Conservation (phyloP, 192 early-diverging fungal genomes). For the Funneliformis geosporum region DNA sequence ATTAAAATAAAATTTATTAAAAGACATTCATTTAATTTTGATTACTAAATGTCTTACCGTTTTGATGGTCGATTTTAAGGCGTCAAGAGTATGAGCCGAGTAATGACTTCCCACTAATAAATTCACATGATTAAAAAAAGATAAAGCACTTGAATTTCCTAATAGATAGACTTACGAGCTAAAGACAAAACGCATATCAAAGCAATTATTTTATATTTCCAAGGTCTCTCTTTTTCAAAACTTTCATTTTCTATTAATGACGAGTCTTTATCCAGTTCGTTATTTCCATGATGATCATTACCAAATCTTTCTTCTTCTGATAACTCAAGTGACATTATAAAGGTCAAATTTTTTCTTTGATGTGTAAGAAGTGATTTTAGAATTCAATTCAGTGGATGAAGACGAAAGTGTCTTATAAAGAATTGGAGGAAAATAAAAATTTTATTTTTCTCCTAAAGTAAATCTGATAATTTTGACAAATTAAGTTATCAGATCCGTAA, state of each 20-base stretch:
- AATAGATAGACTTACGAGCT: conserved; percentile 48
- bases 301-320: background rate
- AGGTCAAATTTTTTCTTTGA: too few relatives aligned
- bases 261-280: background rate
- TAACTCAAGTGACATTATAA: background rate
- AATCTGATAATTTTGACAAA: too few relatives aligned
- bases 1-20: conserved; percentile 2
- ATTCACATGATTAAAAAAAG: background rate
- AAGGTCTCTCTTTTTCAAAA: conserved; percentile 12
- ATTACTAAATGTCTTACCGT: conserved; percentile 44
- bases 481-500: too few relatives aligned
- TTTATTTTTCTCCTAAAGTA: too few relatives aligned
- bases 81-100: conserved; percentile 69
- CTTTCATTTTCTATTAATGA: background rate
- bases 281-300: background rate
- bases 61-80: conserved; percentile 68
- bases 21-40: too few relatives aligned
- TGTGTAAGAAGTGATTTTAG: too few relatives aligned
- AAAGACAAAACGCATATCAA: conserved; percentile 60
- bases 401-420: too few relatives aligned
- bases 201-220: conserved; percentile 59
- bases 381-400: too few relatives aligned
- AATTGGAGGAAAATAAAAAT: too few relatives aligned
- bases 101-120: conserved; percentile 67
- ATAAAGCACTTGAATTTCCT: background rate